Evolutionary conservation across 2,329 filamentous ascomycete genomes (phyloP), one percentile per base, ranked within the genome.

Genomic region (Plectosphaerella plurivora): DNA sequence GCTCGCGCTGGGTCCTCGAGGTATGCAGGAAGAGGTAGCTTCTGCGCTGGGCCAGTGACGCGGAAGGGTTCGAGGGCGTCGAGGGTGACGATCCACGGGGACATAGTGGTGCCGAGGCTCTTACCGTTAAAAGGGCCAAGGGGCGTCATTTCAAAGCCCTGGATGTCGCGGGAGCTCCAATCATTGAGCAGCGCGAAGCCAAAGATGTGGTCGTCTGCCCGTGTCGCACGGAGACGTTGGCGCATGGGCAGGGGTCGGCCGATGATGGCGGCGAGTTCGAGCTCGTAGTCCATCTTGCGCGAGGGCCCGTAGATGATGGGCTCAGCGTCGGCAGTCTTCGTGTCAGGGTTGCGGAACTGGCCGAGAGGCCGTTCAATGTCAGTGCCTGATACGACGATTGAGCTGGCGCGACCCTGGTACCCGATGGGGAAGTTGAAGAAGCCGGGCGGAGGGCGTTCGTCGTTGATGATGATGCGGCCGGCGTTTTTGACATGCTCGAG

Each of bases 121-220:
- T 87, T 87, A 3, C 76, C 74, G 49, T 84, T 83, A 50, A 86
- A 73, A 0, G 83, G 83, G 0, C 83, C 83, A 0, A 86, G 65
- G 0, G 82, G 82, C 3, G 69, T 70, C 81, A 86, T 85, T 58
- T 86, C 83, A 20, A 81, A 68, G 0, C 66, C 73, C 62, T 86
- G 83, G 18, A 87, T 81, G 60, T 86, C 83, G n/a, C 82, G 71
- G 18, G 81, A 72, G 22, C 73, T 76, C 83, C 83, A 87, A 55
- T 86, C 82, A 56, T 86, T 86, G 12, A 86, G 60, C 37, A 87
- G 64, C 1, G 83, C 76, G n/a, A 84, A 69, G 0, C 83, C 83
- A 61, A 86, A 86, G 15, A 86, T 81, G 57, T 86, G 79, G 1
- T 81, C 72, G 7, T 80, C 73, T 0, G 82, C 78, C 28, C 79